These are phyloP conservation scores for Geotrichum klebahnii DNA, from an alignment of 1,139 yeast species.

Conservation along the genomic window DNA sequence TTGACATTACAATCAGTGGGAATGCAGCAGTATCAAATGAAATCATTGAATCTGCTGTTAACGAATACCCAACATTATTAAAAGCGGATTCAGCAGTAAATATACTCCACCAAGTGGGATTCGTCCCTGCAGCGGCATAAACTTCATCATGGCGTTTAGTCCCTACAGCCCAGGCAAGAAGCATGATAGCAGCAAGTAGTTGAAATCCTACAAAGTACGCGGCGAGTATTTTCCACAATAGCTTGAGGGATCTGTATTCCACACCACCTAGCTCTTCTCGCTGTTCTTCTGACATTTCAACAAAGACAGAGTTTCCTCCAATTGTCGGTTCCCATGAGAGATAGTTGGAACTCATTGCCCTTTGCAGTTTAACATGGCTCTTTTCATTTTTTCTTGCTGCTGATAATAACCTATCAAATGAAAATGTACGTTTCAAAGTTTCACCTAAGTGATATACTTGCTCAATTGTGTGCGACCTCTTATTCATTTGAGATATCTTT, in stretches of 20 bases:
- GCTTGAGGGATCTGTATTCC: constrained; percentile 83
- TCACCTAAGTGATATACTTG: not conserved
- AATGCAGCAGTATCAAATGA: constrained; percentile 61
- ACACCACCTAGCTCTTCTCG: constrained; percentile 96
- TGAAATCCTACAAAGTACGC: constrained; percentile 74
- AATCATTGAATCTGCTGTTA: constrained; percentile 74
- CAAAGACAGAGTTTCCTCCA: constrained; percentile 93
- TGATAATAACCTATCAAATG: constrained; percentile 67
- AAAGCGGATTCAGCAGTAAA: constrained; percentile 75
- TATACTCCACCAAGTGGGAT: constrained; percentile 89
- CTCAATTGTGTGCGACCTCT: constrained; percentile 5
- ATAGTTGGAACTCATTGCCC: constrained; percentile 46
- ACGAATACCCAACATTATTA: constrained; percentile 76
- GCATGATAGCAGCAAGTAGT: constrained; percentile 52
- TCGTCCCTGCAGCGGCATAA: constrained; percentile 53
- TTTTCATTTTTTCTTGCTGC: constrained; percentile 46
- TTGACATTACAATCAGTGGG: constrained; percentile 56
- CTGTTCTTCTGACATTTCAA: constrained; percentile 73
- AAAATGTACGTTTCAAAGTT: constrained; percentile 62
- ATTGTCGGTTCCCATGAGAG: constrained; percentile 88
- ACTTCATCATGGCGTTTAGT: constrained; percentile 44
- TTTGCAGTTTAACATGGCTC: constrained; percentile 18
- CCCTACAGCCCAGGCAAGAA: constrained; percentile 63
- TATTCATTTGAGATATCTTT: not conserved
- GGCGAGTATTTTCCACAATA: constrained; percentile 63